Evolutionary conservation across 352 stramenopile species (phyloP), one percentile per base, ranked within the genome.

Genomic region (Plasmopara halstedii): DNA sequence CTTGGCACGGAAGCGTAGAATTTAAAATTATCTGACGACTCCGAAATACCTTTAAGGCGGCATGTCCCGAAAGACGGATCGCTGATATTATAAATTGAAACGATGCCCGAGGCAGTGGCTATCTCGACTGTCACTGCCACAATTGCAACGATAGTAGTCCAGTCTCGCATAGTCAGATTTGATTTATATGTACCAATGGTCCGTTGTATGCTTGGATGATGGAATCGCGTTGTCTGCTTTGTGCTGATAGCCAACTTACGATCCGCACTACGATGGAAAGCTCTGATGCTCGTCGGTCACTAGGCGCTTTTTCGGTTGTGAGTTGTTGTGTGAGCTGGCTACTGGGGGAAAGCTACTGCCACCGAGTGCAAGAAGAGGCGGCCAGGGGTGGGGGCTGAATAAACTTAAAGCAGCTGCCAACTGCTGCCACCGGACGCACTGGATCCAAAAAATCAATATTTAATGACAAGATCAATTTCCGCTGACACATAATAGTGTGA

Each of bases 1-100:
- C 56, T 72, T 4, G 74, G 67, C 19, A 92, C 64, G 7, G 75
- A 88, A 37, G 76, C 81, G 59, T 87, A 92, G 46, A 72, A 62
- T 58, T 87, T 87, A 58, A 84, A 85, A 46, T 86, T 88, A 47
- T 80, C 75, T 7, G 36, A 39, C 40, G 47, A 50, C 3, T 41
- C 32, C 7, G 59, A 49, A 39, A 89, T 67, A 58, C 75, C 72
- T 55, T 85, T 74, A 37, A 92, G 65, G 10, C 76, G 78, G 49
- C 81, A 92, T 27, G 69, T 71, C 44, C 75, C 81, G 49, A 70
- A 76, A 50, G 73, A 66, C 18, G 78, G 62, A 44, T 74, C 61
- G 46, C 62, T 56, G 53, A 89, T 82, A 40, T 62, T 70, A 56
- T 85, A 85, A 20, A 64, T 40, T n/a, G 62, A 67, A 29, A 77